phyloP scores from a whole-genome alignment of 192 early-diverging fungal genomes.

The Backusella westeae region DNA sequence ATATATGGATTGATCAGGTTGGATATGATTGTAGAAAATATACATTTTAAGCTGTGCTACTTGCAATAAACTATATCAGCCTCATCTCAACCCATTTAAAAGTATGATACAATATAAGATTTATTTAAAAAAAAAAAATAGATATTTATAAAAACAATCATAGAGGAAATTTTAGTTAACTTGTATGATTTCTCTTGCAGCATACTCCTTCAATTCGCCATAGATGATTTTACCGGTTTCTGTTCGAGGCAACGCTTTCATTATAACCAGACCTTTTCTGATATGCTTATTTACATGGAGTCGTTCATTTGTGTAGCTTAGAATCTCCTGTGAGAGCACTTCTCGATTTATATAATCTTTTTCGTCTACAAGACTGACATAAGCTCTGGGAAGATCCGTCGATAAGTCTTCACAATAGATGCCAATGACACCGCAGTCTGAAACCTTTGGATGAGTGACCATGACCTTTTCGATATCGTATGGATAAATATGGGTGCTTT shows the following conservation, averaged over 20 bases:
- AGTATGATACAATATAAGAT: no score
- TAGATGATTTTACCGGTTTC: neutral
- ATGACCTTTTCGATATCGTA: slow-evolving; percentile 75
- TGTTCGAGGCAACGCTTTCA: neutral
- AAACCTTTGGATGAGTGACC: slow-evolving; percentile 62
- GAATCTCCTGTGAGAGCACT: neutral
- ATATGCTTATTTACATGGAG: neutral
- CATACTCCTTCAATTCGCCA: neutral
- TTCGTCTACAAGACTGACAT: neutral
- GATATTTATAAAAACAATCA: neutral
- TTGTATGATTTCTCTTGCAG: neutral
- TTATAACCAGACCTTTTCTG: neutral
- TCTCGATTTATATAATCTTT: neutral
- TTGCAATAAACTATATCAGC: no score
- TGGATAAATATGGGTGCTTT: slow-evolving; percentile 88
- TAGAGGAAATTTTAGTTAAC: neutral
- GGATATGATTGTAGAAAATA: no score
- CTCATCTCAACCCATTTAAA: no score
- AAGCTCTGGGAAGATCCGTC: neutral
- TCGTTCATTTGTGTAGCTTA: neutral
- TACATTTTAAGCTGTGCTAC: no score
- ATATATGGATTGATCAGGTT: no score
- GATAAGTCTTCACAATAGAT: neutral
- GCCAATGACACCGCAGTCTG: slow-evolving; percentile 39
- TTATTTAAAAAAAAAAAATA: neutral